Evolutionary conservation across 164 flowering plant species (phyloP).

Genomic region (Echeveria elegans): DNA sequence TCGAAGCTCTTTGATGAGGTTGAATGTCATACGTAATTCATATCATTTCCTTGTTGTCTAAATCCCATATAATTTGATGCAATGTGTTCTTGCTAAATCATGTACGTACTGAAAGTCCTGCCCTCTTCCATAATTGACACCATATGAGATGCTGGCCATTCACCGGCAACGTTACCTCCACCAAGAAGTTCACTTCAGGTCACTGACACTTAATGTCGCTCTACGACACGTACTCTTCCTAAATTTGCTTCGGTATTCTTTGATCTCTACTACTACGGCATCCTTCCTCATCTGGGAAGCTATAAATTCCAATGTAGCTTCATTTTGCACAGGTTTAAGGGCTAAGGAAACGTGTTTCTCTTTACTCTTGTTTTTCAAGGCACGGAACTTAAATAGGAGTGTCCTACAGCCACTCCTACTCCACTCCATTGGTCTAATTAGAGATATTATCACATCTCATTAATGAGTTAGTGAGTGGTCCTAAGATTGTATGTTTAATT

Average conservation of each 20-base stretch:
- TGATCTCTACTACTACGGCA: too few species aligned
- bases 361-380: not conserved
- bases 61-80: not conserved
- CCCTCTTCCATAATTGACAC: not conserved
- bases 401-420: too few species aligned
- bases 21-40: not conserved
- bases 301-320: not conserved
- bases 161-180: not conserved
- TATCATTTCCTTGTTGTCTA: not conserved
- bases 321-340: not conserved
- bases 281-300: too few species aligned
- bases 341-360: not conserved
- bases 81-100: not conserved
- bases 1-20: not conserved
- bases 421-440: not conserved
- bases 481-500: conserved; percentile 1
- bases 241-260: too few species aligned
- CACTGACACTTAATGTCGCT: too few species aligned
- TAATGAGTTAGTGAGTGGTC: too few species aligned
- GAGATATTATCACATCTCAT: too few species aligned
- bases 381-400: not conserved
- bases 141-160: not conserved
- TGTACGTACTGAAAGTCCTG: not conserved
- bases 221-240: too few species aligned
- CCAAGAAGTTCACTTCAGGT: too few species aligned